A percentile compares a stretch with the other conserved stretches of the same genome.
Conservation (phyloP, 345 rosid species). For the Gossypium raimondii region DNA sequence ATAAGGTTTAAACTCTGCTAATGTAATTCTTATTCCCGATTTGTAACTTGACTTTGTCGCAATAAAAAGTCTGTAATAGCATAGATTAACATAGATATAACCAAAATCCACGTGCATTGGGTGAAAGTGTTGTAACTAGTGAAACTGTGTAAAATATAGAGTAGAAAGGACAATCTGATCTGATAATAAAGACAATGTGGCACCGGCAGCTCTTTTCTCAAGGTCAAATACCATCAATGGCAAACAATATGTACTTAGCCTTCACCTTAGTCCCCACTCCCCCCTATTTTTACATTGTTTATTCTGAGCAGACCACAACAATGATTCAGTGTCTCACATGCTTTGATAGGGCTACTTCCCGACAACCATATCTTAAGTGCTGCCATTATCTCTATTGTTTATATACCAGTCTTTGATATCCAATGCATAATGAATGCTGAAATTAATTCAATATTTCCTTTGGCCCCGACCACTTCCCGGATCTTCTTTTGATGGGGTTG, state of each 20-base stretch:
- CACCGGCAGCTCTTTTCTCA: background rate
- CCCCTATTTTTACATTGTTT: background rate
- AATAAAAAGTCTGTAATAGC: too few relatives aligned
- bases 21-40: too few relatives aligned
- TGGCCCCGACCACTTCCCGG: background rate
- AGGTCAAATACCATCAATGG: conserved; percentile 2
- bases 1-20: too few relatives aligned
- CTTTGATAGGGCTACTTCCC: conserved; percentile 15
- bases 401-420: background rate
- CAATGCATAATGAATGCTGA: background rate
- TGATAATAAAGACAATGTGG: background rate
- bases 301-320: conserved; percentile 13
- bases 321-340: conserved; percentile 34
- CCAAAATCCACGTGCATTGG: background rate
- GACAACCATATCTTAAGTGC: conserved; percentile 28
- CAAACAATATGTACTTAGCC: background rate
- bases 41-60: too few relatives aligned
- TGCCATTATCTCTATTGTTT: conserved; percentile 26
- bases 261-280: conserved; percentile 1
- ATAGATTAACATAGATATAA: too few relatives aligned
- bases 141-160: background rate
- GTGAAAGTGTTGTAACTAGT: background rate
- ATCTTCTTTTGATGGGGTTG: background rate
- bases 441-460: background rate
- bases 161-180: background rate